Evolutionary conservation across 2,329 filamentous ascomycete species (phyloP).

Genomic region (Thermothelomyces thermophilus): DNA sequence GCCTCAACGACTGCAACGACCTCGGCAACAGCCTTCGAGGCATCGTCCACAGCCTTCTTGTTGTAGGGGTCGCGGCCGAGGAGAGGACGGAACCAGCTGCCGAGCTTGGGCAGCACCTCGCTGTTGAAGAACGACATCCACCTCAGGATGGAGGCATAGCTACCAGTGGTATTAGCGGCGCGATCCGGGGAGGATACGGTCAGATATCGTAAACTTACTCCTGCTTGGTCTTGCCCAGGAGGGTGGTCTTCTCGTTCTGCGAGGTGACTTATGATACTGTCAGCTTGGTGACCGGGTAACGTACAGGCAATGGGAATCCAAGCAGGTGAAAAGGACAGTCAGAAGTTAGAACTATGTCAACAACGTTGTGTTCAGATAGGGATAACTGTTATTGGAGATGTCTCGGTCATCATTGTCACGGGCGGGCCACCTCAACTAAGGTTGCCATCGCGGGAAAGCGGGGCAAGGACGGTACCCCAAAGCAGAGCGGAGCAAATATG

Average conservation of each 20-base stretch:
- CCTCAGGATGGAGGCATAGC: slow-evolving; percentile 91
- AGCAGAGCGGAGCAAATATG: slow-evolving; percentile 2
- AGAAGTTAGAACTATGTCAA: slow-evolving; percentile 89
- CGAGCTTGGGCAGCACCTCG: slow-evolving; percentile 69
- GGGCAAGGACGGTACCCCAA: slow-evolving; percentile 10
- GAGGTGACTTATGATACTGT: slow-evolving; percentile 66
- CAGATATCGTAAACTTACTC: slow-evolving; percentile 54
- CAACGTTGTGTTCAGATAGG: slow-evolving; percentile 86
- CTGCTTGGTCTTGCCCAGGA: slow-evolving; percentile 99
- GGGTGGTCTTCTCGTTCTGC: slow-evolving; percentile 99
- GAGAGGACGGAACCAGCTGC: slow-evolving; percentile 80
- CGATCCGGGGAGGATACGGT: not conserved
- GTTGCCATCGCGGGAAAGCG: slow-evolving; percentile 16
- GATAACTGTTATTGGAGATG: slow-evolving; percentile 81
- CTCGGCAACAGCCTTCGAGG: slow-evolving; percentile 61
- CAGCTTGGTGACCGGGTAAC: slow-evolving; percentile 16
- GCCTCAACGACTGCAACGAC: slow-evolving; percentile 69
- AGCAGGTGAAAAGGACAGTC: slow-evolving; percentile 39
- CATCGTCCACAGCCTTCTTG: slow-evolving; percentile 92
- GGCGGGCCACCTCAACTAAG: slow-evolving; percentile 7
- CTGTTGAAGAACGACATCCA: slow-evolving; percentile 97
- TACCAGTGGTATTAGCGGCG: slow-evolving; percentile 27
- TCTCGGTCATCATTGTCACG: slow-evolving; percentile 62
- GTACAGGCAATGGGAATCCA: slow-evolving; percentile 28
- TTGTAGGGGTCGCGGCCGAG: slow-evolving; percentile 81